These are phyloP conservation scores for Sugiyamaella valdiviana DNA, from an alignment of 805 yeast genomes.

Conservation along the genomic window DNA sequence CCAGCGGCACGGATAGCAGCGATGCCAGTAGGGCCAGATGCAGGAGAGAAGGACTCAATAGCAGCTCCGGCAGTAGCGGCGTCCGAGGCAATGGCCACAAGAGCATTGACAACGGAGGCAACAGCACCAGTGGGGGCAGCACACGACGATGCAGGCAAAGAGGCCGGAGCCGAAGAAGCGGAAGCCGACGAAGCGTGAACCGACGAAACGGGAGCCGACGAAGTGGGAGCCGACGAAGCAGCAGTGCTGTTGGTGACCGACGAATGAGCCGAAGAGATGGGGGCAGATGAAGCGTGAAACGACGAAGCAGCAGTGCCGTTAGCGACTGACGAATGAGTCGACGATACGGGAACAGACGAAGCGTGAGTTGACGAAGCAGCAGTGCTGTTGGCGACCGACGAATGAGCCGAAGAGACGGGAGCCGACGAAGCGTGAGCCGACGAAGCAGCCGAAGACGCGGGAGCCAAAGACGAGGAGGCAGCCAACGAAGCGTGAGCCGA, in stretches of 20 bases:
- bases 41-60: conserved; percentile 41
- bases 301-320: not conserved
- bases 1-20: conserved; percentile 54
- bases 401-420: conserved; percentile 16
- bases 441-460: not conserved
- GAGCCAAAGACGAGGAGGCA: not conserved
- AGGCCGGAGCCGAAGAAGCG: no score
- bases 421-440: conserved; percentile 9
- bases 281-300: not conserved
- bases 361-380: conserved; percentile 33
- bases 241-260: not conserved
- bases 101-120: not conserved
- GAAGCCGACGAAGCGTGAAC: conserved; percentile 39
- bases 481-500: conserved; percentile 1
- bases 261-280: not conserved
- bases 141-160: not conserved
- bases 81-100: not conserved
- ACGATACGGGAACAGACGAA: conserved; percentile 89
- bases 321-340: conserved; percentile 1
- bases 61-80: not conserved
- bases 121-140: conserved; percentile 48
- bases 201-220: conserved; percentile 38
- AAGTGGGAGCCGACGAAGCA: not conserved
- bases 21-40: conserved; percentile 58
- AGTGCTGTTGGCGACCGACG: no score